Evolutionary conservation across 192 early-diverging fungal species (phyloP).

Genomic region (Rhizophlyctis rosea): DNA sequence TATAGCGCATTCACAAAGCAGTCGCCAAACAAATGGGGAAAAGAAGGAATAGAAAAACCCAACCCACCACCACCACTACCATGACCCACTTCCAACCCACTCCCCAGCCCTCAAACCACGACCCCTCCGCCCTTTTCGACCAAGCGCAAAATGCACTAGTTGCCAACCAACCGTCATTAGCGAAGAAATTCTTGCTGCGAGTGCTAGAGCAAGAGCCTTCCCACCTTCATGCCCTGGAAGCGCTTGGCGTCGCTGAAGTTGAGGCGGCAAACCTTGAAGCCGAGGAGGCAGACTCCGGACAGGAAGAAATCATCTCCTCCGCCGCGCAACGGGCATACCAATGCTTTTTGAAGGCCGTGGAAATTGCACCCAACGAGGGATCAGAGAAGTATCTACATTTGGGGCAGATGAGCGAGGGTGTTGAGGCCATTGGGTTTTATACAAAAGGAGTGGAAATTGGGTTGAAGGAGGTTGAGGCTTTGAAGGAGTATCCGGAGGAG

Average conservation of each 20-base stretch:
- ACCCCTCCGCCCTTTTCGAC: constrained; percentile 12
- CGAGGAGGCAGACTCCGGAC: constrained; percentile 42
- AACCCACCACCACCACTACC: no score
- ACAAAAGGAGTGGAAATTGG: constrained; percentile 38
- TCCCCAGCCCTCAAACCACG: no score
- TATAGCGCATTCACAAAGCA: no score
- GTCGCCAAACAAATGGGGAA: no score
- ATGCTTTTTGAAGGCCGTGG: constrained; percentile 67
- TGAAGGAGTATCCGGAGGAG: constrained; percentile 24
- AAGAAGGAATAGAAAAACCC: no score
- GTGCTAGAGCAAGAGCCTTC: constrained; percentile 61
- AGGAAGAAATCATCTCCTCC: constrained; percentile 11
- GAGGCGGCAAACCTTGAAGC: constrained; percentile 70
- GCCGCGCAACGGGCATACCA: constrained; percentile 20
- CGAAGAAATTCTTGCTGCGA: constrained; percentile 64
- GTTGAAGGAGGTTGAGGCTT: constrained; percentile 31
- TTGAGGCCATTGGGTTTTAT: constrained; percentile 42
- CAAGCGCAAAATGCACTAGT: constrained; percentile 54
- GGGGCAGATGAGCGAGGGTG: constrained; percentile 38
- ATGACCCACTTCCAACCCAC: no score
- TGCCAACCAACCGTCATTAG: constrained; percentile 69
- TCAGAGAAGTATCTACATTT: constrained; percentile 87
- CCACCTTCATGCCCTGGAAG: constrained; percentile 60
- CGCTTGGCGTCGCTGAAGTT: constrained; percentile 71
- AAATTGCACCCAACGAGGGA: constrained; percentile 63